Evolutionary conservation across 768 basidiomycete species (phyloP), one percentile per base, ranked within the genome.

Genomic region (Calocybe indica): DNA sequence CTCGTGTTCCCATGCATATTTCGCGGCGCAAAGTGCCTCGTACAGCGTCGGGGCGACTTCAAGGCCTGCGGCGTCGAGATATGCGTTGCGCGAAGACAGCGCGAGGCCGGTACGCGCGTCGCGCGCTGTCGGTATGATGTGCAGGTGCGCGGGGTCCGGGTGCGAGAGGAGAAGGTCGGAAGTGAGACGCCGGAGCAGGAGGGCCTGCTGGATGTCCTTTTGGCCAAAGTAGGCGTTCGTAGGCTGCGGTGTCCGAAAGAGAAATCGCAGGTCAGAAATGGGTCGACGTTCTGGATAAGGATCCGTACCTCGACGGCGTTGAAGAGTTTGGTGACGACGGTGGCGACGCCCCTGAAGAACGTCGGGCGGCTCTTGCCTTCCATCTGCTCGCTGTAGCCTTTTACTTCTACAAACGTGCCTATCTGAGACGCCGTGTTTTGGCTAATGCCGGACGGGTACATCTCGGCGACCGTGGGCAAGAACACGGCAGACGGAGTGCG

Each of bases 151-250:
- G 0, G 85, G 69, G 7, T 77, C 69, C 0, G 96, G 96, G 59
- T 89, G 76, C 5, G 85, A 69, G n/a, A 92, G 64, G 7, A 95
- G 78, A 5, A 96, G 72, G 63, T 99, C 96, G 29, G 75, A 70
- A 45, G 77, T 76, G 65, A 98, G 71, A 4, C 83, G 80, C 32
- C 86, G 84, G 31, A 98, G 73, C 39, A 99, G 67, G 11, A 97
- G 70, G 0, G 88, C 92, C 62, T 99, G 96, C 60, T 99, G 96
- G 46, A 99, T 96, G 62, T 98, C 95, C 62, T 98, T 98, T 66
- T 98, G 94, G 1, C 96, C 95, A 52, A 99, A 96, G 64, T 98
- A 97, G 14, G 88, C 83, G 53, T 84, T 80, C 39, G 88, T 89
- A 5, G 95, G 95, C 92, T 95, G 62, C n/a, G 7, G 28, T 7